These are phyloP conservation scores for Pholiota conissans DNA, from an alignment of 768 basidiomycete species.

Conservation along the genomic window DNA sequence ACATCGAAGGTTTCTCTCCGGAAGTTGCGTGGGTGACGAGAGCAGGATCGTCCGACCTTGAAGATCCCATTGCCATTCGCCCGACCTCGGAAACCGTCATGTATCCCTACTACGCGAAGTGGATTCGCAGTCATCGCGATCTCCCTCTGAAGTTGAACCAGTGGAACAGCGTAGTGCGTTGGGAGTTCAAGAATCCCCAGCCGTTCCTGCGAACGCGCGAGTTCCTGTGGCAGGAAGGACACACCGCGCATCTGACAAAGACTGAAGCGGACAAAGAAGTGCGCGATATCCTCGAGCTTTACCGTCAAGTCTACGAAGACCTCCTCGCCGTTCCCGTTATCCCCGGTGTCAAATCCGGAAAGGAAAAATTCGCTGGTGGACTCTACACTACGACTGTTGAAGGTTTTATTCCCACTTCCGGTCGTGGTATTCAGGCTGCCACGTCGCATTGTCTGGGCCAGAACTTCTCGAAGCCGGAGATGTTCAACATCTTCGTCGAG, in stretches of 20 bases:
- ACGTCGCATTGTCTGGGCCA: conserved; percentile 98
- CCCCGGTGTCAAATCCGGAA: conserved; percentile 95
- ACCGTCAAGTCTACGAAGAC: conserved; percentile 94
- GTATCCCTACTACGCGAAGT: conserved; percentile 99
- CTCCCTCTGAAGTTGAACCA: conserved; percentile 96
- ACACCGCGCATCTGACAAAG: conserved; percentile 92
- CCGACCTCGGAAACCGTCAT: conserved; percentile 99
- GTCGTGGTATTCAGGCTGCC: conserved; percentile 96
- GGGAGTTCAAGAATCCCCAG: conserved; percentile 99
- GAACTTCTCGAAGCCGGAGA: conserved; percentile 93
- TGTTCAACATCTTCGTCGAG: conserved; percentile 98
- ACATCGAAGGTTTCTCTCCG: conserved; percentile 98
- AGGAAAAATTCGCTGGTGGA: conserved; percentile 98
- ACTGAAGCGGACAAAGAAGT: conserved; percentile 91
- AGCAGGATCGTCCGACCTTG: conserved; percentile 91
- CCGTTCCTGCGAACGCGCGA: conserved; percentile 99
- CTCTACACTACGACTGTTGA: conserved; percentile 98
- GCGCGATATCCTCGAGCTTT: conserved; percentile 91
- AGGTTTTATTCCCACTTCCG: conserved; percentile 96
- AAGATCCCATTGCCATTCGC: conserved; percentile 96
- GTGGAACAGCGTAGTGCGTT: conserved; percentile 99
- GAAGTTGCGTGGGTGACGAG: conserved; percentile 99
- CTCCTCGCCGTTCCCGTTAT: conserved; percentile 97
- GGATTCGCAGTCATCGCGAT: conserved; percentile 97
- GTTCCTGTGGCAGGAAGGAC: conserved; percentile 99